phyloP scores from a whole-genome alignment of 2,329 filamentous ascomycete species.

The Gliomastix tumulicola region DNA sequence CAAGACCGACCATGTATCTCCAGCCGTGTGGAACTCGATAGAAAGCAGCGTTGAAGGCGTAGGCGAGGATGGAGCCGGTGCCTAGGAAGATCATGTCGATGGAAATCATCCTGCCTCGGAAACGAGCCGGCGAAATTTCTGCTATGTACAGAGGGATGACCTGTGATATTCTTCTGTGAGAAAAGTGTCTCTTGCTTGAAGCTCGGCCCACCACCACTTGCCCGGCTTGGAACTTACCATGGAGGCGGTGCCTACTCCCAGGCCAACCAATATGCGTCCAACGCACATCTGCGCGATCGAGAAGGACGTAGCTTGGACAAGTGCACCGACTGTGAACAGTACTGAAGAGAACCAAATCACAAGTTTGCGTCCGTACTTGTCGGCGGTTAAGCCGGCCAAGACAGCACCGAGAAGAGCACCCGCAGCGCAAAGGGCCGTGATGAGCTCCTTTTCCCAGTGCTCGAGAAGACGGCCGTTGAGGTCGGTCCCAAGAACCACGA shows the following conservation, averaged over 20 bases:
- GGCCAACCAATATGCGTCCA: constrained; percentile 17
- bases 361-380: constrained; percentile 9
- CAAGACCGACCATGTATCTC: constrained; percentile 41
- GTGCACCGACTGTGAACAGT: constrained; percentile 12
- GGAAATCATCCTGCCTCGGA: constrained; percentile 14
- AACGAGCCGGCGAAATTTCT: constrained; percentile 13
- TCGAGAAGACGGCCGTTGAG: constrained; percentile 6
- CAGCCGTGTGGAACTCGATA: constrained; percentile 33
- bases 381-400: constrained; percentile 12
- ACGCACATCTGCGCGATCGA: constrained; percentile 11
- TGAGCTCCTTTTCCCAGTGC: constrained; percentile 9
- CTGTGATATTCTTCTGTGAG: not conserved
- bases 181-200: not conserved
- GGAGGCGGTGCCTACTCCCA: constrained; percentile 31
- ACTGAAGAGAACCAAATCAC: not conserved
- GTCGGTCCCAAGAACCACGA: constrained; percentile 28
- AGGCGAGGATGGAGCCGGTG: no score
- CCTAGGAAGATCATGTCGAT: no score
- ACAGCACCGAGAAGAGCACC: constrained; percentile 13
- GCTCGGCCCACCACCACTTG: not conserved
- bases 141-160: no score
- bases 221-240: constrained; percentile 24
- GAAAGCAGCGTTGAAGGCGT: constrained; percentile 31
- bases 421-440: constrained; percentile 12
- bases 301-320: constrained; percentile 10